Conservation (phyloP, 1,284 basidiomycete genomes). For the Porogramme epimiltina region DNA sequence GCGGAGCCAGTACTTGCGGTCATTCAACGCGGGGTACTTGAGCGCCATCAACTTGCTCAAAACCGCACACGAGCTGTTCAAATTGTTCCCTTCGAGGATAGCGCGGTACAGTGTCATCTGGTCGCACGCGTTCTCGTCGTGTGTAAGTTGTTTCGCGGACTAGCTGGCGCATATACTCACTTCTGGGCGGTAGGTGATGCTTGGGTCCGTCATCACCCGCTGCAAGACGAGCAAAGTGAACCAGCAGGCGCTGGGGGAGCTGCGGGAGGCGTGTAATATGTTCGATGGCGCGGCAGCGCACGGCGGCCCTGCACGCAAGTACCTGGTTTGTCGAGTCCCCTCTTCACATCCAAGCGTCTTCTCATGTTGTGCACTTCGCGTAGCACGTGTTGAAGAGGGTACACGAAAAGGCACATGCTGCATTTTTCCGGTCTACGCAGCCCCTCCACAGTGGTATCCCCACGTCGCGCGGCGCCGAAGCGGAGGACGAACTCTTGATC, state of each 20-base stretch:
- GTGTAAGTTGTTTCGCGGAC: conserved; percentile 51
- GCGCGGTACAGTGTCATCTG: conserved; percentile 54
- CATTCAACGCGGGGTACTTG: conserved; percentile 68
- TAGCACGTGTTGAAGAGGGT: conserved; percentile 66
- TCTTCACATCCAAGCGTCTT: not conserved
- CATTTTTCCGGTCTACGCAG: conserved; percentile 48
- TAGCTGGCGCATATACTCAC: not conserved
- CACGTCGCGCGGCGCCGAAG: conserved; percentile 40
- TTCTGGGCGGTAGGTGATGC: conserved; percentile 54
- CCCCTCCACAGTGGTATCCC: conserved; percentile 51
- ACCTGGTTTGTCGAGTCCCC: conserved; percentile 48
- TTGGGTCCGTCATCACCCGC: conserved; percentile 70
- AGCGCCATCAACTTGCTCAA: conserved; percentile 64
- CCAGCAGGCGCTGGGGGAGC: conserved; percentile 62
- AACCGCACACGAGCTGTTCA: conserved; percentile 46
- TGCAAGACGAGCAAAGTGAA: conserved; percentile 65
- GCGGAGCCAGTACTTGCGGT: conserved; percentile 62
- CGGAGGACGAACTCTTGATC: conserved; percentile 66
- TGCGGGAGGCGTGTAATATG: conserved; percentile 58
- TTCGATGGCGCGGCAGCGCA: conserved; percentile 60
- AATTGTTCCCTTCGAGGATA: conserved; percentile 43
- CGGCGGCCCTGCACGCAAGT: conserved; percentile 67
- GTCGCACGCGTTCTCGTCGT: conserved; percentile 63
- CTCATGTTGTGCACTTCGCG: not conserved
- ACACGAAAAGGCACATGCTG: conserved; percentile 59